These are phyloP conservation scores for Penicillium parvum DNA, from an alignment of 495 filamentous ascomycete genomes.

Conservation along the genomic window DNA sequence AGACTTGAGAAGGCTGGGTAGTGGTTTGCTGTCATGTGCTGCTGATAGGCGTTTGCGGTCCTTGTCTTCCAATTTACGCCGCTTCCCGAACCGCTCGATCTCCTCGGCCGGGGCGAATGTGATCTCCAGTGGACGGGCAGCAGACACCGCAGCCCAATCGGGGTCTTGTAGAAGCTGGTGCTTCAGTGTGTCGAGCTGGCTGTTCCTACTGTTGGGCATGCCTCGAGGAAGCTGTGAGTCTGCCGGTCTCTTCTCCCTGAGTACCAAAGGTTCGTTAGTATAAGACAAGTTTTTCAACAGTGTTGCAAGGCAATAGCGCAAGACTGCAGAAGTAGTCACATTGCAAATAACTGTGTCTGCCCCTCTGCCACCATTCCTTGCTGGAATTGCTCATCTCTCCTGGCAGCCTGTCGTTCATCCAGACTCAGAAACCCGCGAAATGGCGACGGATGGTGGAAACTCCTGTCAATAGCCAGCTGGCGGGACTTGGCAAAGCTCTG, in stretches of 20 bases:
- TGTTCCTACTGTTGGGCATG: neutral
- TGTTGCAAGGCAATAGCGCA: neutral
- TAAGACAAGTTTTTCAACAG: neutral
- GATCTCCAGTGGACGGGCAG: constrained; percentile 31
- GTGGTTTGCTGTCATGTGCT: neutral
- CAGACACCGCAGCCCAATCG: constrained; percentile 36
- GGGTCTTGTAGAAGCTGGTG: constrained; percentile 29
- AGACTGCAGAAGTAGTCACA: neutral
- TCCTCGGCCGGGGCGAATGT: constrained; percentile 27
- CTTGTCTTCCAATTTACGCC: constrained; percentile 32
- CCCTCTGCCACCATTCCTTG: constrained; percentile 1
- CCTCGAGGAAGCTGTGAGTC: neutral
- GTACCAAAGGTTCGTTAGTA: constrained; percentile 5
- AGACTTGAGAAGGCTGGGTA: constrained; percentile 1
- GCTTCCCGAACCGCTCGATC: constrained; percentile 33
- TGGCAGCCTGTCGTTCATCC: neutral
- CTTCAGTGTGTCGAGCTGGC: constrained; percentile 25
- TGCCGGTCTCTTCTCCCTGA: neutral
- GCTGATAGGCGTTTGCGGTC: constrained; percentile 28
- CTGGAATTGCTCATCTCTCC: neutral
- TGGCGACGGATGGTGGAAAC: constrained; percentile 4
- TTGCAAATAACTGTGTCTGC: constrained; percentile 15
- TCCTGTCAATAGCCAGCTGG: constrained; percentile 12
- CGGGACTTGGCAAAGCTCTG: constrained; percentile 28
- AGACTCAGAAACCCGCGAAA: constrained; percentile 14